Percentiles rank a stretch among this genome's conserved stretches.
phyloP scores from a whole-genome alignment of 2,329 filamentous ascomycete species.

The Chrysosporium queenslandicum region DNA sequence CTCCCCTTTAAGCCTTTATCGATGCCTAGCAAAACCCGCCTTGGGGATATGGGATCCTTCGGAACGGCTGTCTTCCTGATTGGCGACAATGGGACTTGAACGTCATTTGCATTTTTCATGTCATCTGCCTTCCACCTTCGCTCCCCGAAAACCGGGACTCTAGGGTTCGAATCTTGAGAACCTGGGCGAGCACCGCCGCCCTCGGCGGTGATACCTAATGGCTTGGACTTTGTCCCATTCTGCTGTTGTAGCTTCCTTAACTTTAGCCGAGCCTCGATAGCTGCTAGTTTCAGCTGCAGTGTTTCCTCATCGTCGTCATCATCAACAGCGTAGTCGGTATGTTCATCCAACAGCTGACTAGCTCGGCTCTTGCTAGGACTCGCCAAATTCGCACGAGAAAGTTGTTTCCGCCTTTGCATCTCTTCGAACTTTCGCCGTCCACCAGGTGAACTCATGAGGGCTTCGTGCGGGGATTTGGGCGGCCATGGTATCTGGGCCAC shows the following conservation, averaged over 20 bases:
- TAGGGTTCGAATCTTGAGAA: slow-evolving; percentile 1
- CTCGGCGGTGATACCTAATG: slow-evolving; percentile 19
- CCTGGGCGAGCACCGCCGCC: slow-evolving; percentile 16
- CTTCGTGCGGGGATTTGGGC: slow-evolving; percentile 53
- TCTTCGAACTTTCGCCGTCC: slow-evolving; percentile 67
- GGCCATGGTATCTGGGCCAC: slow-evolving; percentile 41
- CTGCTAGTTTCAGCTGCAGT: slow-evolving; percentile 71
- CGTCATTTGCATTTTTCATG: slow-evolving; percentile 22
- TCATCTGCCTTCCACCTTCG: slow-evolving; percentile 19
- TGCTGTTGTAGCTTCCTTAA: slow-evolving; percentile 77
- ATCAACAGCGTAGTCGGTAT: slow-evolving; percentile 36
- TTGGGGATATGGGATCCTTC: slow-evolving; percentile 59
- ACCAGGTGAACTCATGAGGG: slow-evolving; percentile 59
- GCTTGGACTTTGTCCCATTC: slow-evolving; percentile 40
- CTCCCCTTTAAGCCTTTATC: slow-evolving; percentile 74
- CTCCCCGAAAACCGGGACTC: slow-evolving; percentile 14
- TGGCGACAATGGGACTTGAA: slow-evolving; percentile 72
- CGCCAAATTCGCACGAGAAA: slow-evolving; percentile 45
- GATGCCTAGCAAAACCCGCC: slow-evolving; percentile 70
- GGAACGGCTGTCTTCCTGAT: slow-evolving; percentile 42
- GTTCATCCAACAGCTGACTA: slow-evolving; percentile 17
- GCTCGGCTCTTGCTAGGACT: slow-evolving; percentile 17
- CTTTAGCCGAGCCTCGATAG: slow-evolving; percentile 78
- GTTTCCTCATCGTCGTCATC: slow-evolving; percentile 81
- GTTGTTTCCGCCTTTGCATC: slow-evolving; percentile 55